Percentiles rank a stretch among this genome's conserved stretches.
These are phyloP conservation scores for Pythium brachiatum DNA, from an alignment of 352 stramenopile genomes.

Conservation along the genomic window DNA sequence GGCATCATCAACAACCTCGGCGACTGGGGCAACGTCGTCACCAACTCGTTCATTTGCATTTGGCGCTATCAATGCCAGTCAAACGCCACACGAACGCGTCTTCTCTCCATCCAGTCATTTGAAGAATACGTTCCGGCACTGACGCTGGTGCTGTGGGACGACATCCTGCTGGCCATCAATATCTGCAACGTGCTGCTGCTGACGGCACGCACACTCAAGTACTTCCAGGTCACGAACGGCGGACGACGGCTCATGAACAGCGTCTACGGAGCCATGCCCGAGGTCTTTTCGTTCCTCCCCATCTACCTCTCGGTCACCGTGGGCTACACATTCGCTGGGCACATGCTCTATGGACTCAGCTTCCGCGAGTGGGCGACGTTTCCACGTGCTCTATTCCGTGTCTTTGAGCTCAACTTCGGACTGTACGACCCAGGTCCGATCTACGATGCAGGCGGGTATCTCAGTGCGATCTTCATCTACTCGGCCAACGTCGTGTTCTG, in stretches of 20 bases:
- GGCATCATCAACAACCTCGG: constrained; percentile 63
- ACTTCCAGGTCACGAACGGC: constrained; percentile 70
- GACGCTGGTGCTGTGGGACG: constrained; percentile 53
- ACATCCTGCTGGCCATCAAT: constrained; percentile 59
- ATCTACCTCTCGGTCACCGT: constrained; percentile 65
- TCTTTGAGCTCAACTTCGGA: constrained; percentile 75
- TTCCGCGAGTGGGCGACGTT: constrained; percentile 68
- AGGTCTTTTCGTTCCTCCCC: constrained; percentile 64
- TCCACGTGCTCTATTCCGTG: constrained; percentile 51
- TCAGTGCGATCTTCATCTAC: constrained; percentile 73
- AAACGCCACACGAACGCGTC: constrained; percentile 28
- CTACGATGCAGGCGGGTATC: constrained; percentile 58
- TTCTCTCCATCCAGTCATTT: constrained; percentile 53
- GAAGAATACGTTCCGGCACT: constrained; percentile 56
- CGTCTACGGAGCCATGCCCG: constrained; percentile 71
- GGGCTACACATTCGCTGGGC: constrained; percentile 66
- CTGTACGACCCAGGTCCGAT: constrained; percentile 67
- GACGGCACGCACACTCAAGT: constrained; percentile 62
- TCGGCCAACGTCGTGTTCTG: constrained; percentile 65
- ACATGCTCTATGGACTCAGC: constrained; percentile 67
- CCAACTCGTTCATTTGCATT: constrained; percentile 51
- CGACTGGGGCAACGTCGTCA: constrained; percentile 62
- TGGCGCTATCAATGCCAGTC: constrained; percentile 61
- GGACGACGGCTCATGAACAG: constrained; percentile 60
- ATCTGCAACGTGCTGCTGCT: constrained; percentile 65